Evolutionary conservation across 257 asterid genomes (phyloP).

Genomic region (Capsicum pubescens): DNA sequence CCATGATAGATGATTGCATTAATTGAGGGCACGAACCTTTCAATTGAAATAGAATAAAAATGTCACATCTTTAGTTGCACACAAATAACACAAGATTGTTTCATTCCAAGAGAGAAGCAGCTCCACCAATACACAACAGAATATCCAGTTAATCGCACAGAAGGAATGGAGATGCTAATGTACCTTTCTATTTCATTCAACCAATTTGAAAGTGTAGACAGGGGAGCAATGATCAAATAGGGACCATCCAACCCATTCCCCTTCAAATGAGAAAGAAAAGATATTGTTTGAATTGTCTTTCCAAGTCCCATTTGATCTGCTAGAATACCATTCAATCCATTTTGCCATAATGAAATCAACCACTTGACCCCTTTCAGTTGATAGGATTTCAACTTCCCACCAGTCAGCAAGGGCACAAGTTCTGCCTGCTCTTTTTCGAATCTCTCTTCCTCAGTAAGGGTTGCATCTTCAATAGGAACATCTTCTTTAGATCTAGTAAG

Average conservation of each 20-base stretch:
- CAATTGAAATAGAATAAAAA: slow-evolving; percentile 25
- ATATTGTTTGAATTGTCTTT: slow-evolving; percentile 94
- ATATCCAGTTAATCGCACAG: neutral
- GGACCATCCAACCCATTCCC: slow-evolving; percentile 97
- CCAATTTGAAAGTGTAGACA: slow-evolving; percentile 98
- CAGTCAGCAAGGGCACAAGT: slow-evolving; percentile 87
- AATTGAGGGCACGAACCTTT: slow-evolving; percentile 82
- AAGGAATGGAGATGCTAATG: slow-evolving; percentile 21
- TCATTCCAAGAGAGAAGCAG: slow-evolving; percentile 28
- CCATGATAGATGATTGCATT: slow-evolving; percentile 89
- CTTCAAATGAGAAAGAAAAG: slow-evolving; percentile 92
- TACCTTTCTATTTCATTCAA: slow-evolving; percentile 85
- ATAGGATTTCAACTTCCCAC: slow-evolving; percentile 90
- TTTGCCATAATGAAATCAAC: slow-evolving; percentile 99
- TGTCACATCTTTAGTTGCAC: slow-evolving; percentile 20
- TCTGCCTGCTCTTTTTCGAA: slow-evolving; percentile 83
- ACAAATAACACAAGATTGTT: neutral
- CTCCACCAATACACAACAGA: slow-evolving; percentile 7
- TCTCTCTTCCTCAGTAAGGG: slow-evolving; percentile 75
- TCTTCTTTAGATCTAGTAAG: slow-evolving; percentile 81
- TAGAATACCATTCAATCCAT: slow-evolving; percentile 95
- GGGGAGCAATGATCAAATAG: slow-evolving; percentile 91
- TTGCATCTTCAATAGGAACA: slow-evolving; percentile 56
- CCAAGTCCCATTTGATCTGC: slow-evolving; percentile 99
- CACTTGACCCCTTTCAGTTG: slow-evolving; percentile 97